phyloP scores from a whole-genome alignment of 2,329 filamentous ascomycete genomes.

The Dothideomycetes sp. region DNA sequence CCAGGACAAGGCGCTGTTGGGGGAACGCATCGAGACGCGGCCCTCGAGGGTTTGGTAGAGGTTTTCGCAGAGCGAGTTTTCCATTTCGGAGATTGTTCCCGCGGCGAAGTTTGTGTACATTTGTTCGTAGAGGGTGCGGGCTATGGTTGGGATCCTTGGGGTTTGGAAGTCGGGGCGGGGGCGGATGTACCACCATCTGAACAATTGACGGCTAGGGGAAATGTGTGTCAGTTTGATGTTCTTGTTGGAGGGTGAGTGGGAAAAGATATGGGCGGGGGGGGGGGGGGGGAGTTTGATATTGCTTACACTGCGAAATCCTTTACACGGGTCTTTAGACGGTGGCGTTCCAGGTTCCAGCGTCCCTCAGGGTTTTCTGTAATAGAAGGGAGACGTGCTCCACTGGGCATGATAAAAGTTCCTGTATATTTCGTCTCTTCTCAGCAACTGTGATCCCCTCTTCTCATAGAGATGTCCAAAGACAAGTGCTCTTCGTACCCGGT shows the following conservation, averaged over 20 bases:
- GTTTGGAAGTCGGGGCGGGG: constrained; percentile 25
- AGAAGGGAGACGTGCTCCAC: constrained; percentile 19
- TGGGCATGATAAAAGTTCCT: constrained; percentile 26
- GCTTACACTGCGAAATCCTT: constrained; percentile 3
- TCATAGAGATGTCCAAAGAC: background rate
- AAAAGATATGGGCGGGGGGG: background rate
- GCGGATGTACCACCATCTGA: constrained; percentile 23
- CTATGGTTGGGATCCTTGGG: constrained; percentile 28
- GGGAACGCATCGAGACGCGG: constrained; percentile 27
- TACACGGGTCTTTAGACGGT: constrained; percentile 1
- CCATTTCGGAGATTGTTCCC: constrained; percentile 26
- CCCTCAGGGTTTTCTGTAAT: constrained; percentile 11
- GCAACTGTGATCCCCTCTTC: background rate
- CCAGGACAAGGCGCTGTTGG: constrained; percentile 26
- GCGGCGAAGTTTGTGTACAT: constrained; percentile 41
- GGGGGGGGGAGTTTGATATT: background rate
- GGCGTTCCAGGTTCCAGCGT: constrained; percentile 15
- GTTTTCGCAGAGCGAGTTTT: constrained; percentile 18
- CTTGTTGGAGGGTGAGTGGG: background rate
- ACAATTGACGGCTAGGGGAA: constrained; percentile 2
- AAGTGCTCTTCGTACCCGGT: constrained; percentile 35
- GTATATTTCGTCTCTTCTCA: background rate
- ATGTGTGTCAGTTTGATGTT: constrained; percentile 4
- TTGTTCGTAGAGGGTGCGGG: constrained; percentile 32
- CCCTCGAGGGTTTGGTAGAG: constrained; percentile 22